Conservation (phyloP, 768 basidiomycete species). For the Boletus eberwhitei region DNA sequence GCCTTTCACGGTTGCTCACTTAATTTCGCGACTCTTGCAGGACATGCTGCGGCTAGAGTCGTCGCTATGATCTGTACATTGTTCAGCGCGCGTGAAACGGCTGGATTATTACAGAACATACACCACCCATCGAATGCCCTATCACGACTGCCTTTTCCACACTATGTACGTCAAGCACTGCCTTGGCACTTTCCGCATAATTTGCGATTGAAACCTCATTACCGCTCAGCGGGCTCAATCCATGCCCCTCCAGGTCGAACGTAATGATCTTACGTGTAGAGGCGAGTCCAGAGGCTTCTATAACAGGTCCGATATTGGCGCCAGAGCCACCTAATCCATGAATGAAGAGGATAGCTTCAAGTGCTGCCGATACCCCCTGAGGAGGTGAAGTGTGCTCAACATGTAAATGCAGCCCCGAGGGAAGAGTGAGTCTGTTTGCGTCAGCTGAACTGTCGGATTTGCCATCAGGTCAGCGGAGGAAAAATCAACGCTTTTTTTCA, state of each 20-base stretch:
- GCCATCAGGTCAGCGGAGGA: not conserved
- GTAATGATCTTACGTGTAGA: slow-evolving; percentile 14
- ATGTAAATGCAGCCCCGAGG: slow-evolving; percentile 5
- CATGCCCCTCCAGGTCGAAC: slow-evolving; percentile 9
- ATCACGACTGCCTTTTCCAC: slow-evolving; percentile 3
- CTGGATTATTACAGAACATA: not conserved
- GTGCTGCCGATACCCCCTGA: not conserved
- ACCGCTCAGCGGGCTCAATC: slow-evolving; percentile 12
- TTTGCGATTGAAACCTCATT: slow-evolving; percentile 11
- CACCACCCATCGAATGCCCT: slow-evolving; percentile 5
- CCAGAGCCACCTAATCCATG: not conserved
- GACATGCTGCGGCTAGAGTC: not conserved
- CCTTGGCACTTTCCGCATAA: slow-evolving; percentile 10
- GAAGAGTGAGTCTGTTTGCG: not conserved
- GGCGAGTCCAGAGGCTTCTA: slow-evolving; percentile 7
- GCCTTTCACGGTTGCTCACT: not conserved
- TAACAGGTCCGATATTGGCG: slow-evolving; percentile 7
- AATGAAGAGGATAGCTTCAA: slow-evolving; percentile 6
- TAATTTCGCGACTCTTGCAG: slow-evolving; percentile 1
- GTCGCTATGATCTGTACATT: not conserved
- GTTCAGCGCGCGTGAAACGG: not conserved
- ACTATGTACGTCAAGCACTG: slow-evolving; percentile 11
- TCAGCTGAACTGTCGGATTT: slow-evolving; percentile 4
- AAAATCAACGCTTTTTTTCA: not conserved
- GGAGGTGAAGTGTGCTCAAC: not conserved